A percentile compares a stretch with the other conserved stretches of the same genome.
Evolutionary conservation across 495 filamentous ascomycete species (phyloP).

Genomic region (Hypoxylon lienhwacheense): DNA sequence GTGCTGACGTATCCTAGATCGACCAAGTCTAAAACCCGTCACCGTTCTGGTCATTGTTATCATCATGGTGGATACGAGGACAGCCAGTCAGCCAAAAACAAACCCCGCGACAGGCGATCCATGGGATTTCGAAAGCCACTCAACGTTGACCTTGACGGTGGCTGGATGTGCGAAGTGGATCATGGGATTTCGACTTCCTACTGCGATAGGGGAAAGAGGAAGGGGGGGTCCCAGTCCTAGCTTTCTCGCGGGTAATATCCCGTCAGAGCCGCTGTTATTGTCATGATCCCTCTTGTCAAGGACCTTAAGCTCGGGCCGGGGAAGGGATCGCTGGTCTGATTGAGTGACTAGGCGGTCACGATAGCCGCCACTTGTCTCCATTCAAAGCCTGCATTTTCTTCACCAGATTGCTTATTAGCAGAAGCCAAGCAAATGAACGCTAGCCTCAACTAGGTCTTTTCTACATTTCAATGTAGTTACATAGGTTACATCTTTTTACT

Average conservation of each 20-base stretch:
- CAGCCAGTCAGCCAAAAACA: constrained; percentile 1
- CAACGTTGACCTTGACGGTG: constrained; percentile 5
- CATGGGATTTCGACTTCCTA: constrained; percentile 2
- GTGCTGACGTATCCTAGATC: constrained; percentile 20
- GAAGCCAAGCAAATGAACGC: constrained; percentile 16
- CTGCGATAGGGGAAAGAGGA: background rate
- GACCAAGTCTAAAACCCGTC: constrained; percentile 12
- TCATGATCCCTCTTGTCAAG: constrained; percentile 16
- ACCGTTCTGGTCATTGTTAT: constrained; percentile 8
- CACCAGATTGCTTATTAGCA: constrained; percentile 16
- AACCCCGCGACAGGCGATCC: constrained; percentile 5
- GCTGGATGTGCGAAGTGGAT: constrained; percentile 12
- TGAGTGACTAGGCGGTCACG: constrained; percentile 35
- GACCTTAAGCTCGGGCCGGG: background rate
- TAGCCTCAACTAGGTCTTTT: too few species aligned
- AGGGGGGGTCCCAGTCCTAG: constrained; percentile 8
- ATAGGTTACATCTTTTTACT: background rate
- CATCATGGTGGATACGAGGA: constrained; percentile 10
- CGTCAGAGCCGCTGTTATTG: constrained; percentile 25
- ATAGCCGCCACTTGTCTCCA: constrained; percentile 42
- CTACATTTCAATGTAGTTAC: too few species aligned
- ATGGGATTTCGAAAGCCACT: constrained; percentile 2
- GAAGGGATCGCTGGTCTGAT: constrained; percentile 24
- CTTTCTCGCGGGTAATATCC: constrained; percentile 19
- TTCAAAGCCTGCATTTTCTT: constrained; percentile 33